A percentile compares a stretch with the other conserved stretches of the same genome.
Conservation (phyloP, 805 yeast species). For the Candida cerambycidarum region DNA sequence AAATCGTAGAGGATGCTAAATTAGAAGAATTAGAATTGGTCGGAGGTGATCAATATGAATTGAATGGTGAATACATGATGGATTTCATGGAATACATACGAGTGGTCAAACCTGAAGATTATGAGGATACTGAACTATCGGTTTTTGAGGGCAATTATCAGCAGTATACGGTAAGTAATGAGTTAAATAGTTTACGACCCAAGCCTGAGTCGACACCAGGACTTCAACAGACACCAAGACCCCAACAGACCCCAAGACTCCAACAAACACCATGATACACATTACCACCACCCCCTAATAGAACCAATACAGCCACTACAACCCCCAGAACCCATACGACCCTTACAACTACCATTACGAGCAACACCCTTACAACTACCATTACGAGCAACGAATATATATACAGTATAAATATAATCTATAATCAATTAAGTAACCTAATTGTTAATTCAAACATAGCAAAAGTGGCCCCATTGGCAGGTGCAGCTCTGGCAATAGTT, state of each 20-base stretch:
- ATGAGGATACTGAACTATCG: conserved; percentile 3
- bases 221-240: too few relatives aligned
- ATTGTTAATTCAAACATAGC: conserved; percentile 89
- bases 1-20: conserved; percentile 15
- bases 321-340: too few relatives aligned
- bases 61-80: conserved; percentile 40
- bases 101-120: conserved; percentile 37
- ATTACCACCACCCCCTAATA: too few relatives aligned
- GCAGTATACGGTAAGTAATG: background rate
- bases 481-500: conserved; percentile 93
- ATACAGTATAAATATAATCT: conserved; percentile 2
- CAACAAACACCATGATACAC: too few relatives aligned
- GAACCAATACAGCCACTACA: too few relatives aligned
- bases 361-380: too few relatives aligned
- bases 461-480: conserved; percentile 97
- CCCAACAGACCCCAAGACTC: too few relatives aligned
- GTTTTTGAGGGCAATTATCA: background rate
- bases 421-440: conserved; percentile 45
- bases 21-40: conserved; percentile 31
- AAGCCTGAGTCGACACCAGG: too few relatives aligned
- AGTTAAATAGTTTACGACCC: background rate
- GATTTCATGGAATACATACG: conserved; percentile 43
- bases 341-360: too few relatives aligned
- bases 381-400: background rate
- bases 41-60: conserved; percentile 41